Evolutionary conservation across 2,329 filamentous ascomycete genomes (phyloP), one percentile per base, ranked within the genome.

Genomic region (Clarireedia sp.): DNA sequence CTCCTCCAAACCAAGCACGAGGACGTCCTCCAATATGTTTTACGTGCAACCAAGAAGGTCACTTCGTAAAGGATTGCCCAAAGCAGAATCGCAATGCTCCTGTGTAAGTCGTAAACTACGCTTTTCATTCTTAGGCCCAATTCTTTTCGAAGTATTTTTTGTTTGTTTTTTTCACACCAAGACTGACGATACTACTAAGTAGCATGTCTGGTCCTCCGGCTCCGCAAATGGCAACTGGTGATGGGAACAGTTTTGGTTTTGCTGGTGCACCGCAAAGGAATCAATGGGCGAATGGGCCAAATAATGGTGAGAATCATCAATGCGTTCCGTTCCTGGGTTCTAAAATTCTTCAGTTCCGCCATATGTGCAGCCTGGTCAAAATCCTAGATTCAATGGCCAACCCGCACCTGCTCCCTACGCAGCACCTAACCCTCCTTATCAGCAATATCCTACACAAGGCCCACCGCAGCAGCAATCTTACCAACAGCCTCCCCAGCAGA

Each of bases 11-110:
- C 17, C 46, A 45, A 50, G 26, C 48, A 52, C 51, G 17, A 43
- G 55, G 56, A 56, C 65, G 41, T 16, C 70, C 71, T 53, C 68
- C 69, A 7, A 62, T 72, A 59, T 82, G 79, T 66, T 80, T 79
- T 65, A 81, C 80, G 63, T 82, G 79, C 61, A 77, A 77, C 51
- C 65, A 68, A 48, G 67, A 69, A 29, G 75, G 75, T 3, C 79
- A 82, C 63, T 80, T 77, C 71, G 70, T 76, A 12, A 68, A 79
- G 51, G 76, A 76, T 49, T 82, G 78, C 63, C 78, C 77, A 7
- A 74, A 79, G 57, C 73, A 75, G 21, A 76, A 74, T 23, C 69
- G 76, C 58, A 66, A 69, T 60, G 72, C 73, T 46, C 75, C 75
- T 60, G 74, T 73, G 78, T 81, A 73, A 76, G 78, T 54, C 74